Base-by-base conservation (phyloP, 1,139 yeast genomes). In the Pichia sp. region DNA sequence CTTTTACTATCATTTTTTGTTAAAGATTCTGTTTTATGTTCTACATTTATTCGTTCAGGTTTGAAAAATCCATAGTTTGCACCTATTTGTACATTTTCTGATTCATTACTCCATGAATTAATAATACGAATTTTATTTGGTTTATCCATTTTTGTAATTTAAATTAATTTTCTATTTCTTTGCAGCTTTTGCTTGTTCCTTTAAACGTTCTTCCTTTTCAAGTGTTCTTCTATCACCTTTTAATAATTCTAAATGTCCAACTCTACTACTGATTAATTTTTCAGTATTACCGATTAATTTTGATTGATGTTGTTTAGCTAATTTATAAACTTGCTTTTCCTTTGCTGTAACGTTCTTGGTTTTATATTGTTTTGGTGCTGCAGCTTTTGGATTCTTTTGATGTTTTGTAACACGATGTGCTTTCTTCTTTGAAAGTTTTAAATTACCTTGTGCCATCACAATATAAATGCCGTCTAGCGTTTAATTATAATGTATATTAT, bases 191-290 rank as follows among this genome's bases (percentile, higher is more conserved):
- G 28, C 46, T 47, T 51, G 40, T 26, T 42, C 34, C 37, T 47
- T 50, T 31, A 48, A 43, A 9, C 57, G 64, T 67, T 60, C 72
- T 69, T 65, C 66, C 65, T 76, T 83, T 62, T 86, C 95, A 18
- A 86, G 57, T 61, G 86, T 80, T 67, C 95, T 79, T 72, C 97
- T 81, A n/a, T 94, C 83, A 11, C 97, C 98, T 66, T 86, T 88
- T 56, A 92, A 71, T 45, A 92, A 66, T 68, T 92, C 98, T 60
- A 92, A 74, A 67, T 92, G 97, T n/a, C 98, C 98, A 4, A 90
- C 97, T 66, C 92, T 78, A 48, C 94, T 75, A 3, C 97, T 83
- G 58, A 90, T 80, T 55, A 88, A 74, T 68, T 80, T 87, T 67
- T 92, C 98, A 1, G 97, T 90, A 26, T 81, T 75, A 6, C 47